Conservation (phyloP, 176 grass and related monocot genomes). For the Carex cristatella region DNA sequence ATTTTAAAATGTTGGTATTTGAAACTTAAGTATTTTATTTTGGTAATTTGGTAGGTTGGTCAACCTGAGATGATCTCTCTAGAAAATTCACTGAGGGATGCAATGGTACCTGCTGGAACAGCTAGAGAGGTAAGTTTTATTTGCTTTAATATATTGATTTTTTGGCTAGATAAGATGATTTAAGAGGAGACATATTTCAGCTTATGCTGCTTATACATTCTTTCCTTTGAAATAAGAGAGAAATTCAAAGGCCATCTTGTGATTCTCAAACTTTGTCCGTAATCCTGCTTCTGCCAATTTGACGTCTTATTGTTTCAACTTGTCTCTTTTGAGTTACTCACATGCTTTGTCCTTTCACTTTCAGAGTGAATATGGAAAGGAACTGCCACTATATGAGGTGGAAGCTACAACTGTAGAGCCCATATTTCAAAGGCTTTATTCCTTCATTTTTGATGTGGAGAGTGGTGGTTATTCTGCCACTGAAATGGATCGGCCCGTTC, state of each 20-base stretch:
- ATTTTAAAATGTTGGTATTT: slow-evolving; percentile 3
- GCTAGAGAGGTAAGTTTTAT: slow-evolving; percentile 65
- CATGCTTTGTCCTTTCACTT: slow-evolving; percentile 19
- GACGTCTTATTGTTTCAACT: slow-evolving; percentile 9
- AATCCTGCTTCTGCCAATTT: background rate
- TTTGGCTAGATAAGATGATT: background rate
- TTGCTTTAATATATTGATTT: background rate
- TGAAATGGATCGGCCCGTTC: slow-evolving; percentile 78
- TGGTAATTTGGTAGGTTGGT: slow-evolving; percentile 66
- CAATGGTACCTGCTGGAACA: slow-evolving; percentile 72
- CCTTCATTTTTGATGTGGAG: slow-evolving; percentile 94
- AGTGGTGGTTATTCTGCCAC: slow-evolving; percentile 61
- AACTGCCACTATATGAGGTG: slow-evolving; percentile 92
- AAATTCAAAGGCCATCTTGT: background rate
- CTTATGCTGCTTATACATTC: background rate
- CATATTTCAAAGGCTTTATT: slow-evolving; percentile 81
- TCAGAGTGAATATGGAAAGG: slow-evolving; percentile 90
- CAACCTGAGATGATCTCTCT: slow-evolving; percentile 92
- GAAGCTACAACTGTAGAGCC: slow-evolving; percentile 75
- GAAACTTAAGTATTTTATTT: background rate
- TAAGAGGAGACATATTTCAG: background rate
- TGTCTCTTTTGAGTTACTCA: slow-evolving; percentile 1
- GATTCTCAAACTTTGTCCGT: background rate
- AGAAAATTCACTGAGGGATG: slow-evolving; percentile 85
- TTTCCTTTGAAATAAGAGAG: background rate